Percentiles rank a stretch among this genome's conserved stretches.
These are phyloP conservation scores for Asterophora parasitica DNA, from an alignment of 768 basidiomycete genomes.

Conservation along the genomic window DNA sequence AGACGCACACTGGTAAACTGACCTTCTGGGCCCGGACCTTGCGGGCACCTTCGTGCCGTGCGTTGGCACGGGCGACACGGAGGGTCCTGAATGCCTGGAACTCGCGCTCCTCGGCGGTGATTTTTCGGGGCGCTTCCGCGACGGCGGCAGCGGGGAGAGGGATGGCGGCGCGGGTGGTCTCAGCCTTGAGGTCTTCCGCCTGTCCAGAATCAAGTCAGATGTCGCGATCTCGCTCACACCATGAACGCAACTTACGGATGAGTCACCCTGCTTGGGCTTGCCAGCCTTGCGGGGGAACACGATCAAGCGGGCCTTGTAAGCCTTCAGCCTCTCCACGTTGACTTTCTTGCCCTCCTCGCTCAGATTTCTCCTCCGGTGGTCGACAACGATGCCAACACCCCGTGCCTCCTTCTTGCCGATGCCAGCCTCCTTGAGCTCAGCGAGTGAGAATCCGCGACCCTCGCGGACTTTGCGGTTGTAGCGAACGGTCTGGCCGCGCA, in stretches of 20 bases:
- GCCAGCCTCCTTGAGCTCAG: constrained; percentile 94
- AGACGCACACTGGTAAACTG: constrained; percentile 22
- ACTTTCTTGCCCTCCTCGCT: constrained; percentile 95
- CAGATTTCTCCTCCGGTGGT: constrained; percentile 94
- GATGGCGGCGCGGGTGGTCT: constrained; percentile 63
- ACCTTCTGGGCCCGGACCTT: constrained; percentile 86
- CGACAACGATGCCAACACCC: constrained; percentile 90
- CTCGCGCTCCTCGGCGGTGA: constrained; percentile 84
- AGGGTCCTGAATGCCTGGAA: constrained; percentile 88
- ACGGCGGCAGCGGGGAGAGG: constrained; percentile 64
- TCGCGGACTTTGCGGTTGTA: constrained; percentile 98
- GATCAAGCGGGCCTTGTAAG: constrained; percentile 88
- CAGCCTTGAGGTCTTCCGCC: constrained; percentile 78
- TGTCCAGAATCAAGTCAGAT: constrained; percentile 24
- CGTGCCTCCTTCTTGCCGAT: constrained; percentile 91
- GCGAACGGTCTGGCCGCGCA: constrained; percentile 92
- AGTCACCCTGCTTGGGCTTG: constrained; percentile 96
- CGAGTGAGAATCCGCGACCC: constrained; percentile 93
- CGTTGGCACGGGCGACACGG: constrained; percentile 75
- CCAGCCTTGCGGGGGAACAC: constrained; percentile 95
- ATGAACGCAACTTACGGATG: constrained; percentile 55
- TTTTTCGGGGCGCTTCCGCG: constrained; percentile 87
- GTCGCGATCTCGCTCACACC: constrained; percentile 4
- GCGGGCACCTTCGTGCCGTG: constrained; percentile 83
- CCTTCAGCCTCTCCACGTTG: constrained; percentile 91